phyloP scores from a whole-genome alignment of 1,139 yeast species.

The Blastobotrys proliferans region DNA sequence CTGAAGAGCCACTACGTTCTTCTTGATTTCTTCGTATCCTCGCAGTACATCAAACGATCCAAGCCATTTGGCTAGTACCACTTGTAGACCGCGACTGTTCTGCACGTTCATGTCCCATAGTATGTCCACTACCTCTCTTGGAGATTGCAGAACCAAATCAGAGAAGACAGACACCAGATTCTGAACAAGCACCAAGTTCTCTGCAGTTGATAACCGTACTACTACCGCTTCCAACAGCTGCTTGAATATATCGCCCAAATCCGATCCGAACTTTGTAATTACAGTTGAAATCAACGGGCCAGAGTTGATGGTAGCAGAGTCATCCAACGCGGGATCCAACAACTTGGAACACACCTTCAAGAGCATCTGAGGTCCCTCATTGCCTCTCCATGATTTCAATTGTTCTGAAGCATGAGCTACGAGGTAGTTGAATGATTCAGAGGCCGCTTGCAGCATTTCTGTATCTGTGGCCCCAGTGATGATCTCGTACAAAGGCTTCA shows the following conservation, averaged over 20 bases:
- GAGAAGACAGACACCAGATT: conserved; percentile 75
- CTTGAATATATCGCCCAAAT: conserved; percentile 50
- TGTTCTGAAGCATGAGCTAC: conserved; percentile 48
- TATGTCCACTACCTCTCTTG: conserved; percentile 58
- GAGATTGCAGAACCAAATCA: conserved; percentile 58
- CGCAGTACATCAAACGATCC: conserved; percentile 74
- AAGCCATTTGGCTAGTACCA: conserved; percentile 73
- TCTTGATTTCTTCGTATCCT: conserved; percentile 70
- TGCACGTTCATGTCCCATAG: conserved; percentile 41
- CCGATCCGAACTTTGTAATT: conserved; percentile 52
- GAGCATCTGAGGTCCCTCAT: conserved; percentile 52
- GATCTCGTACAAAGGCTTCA: conserved; percentile 51
- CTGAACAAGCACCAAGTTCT: conserved; percentile 69
- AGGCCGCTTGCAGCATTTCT: conserved; percentile 72
- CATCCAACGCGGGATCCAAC: conserved; percentile 67
- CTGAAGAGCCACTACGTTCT: conserved; percentile 67
- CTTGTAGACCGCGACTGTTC: conserved; percentile 41
- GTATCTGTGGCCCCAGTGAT: conserved; percentile 63
- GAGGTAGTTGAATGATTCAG: conserved; percentile 66
- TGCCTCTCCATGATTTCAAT: conserved; percentile 41
- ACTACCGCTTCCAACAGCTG: conserved; percentile 72
- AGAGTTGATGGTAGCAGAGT: conserved; percentile 72
- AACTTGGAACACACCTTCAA: conserved; percentile 64
- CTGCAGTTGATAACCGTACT: conserved; percentile 56
- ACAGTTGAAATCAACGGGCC: conserved; percentile 42